Percentiles rank a stretch among this genome's conserved stretches.
phyloP scores from a whole-genome alignment of 208 protist species.

The Phytomonas serpens region DNA sequence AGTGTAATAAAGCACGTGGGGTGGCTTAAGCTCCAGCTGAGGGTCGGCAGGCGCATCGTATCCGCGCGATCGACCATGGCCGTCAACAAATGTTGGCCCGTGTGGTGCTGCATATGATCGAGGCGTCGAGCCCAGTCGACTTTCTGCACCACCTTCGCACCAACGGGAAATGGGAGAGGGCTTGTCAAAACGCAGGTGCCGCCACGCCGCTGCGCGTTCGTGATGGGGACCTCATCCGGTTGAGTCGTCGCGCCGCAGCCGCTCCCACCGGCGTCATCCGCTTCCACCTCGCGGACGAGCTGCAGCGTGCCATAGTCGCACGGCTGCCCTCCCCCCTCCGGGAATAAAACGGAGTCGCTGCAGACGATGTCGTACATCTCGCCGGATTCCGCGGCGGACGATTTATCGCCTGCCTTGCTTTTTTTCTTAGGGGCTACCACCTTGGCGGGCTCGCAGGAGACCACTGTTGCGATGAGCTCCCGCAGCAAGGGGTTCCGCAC shows the following conservation, averaged over 20 bases:
- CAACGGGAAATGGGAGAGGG: conserved; percentile 26
- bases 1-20: conserved; percentile 68
- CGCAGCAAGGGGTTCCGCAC: conserved; percentile 61
- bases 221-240: conserved; percentile 13
- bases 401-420: conserved; percentile 14
- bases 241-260: not conserved
- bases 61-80: conserved; percentile 49
- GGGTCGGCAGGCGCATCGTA: conserved; percentile 51
- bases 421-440: conserved; percentile 21
- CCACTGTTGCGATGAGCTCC: conserved; percentile 44
- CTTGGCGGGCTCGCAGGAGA: conserved; percentile 38
- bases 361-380: conserved; percentile 50
- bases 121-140: conserved; percentile 75
- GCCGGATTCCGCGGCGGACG: not conserved
- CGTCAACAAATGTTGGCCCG: conserved; percentile 82
- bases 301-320: conserved; percentile 66
- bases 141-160: conserved; percentile 36
- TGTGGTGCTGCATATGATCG: conserved; percentile 93
- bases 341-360: conserved; percentile 80
- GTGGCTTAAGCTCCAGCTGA: conserved; percentile 76
- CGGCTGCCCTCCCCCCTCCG: conserved; percentile 85
- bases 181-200: conserved; percentile 54
- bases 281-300: conserved; percentile 2
- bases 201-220: conserved; percentile 31
- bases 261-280: not conserved